Base-by-base conservation (phyloP, 2,329 filamentous ascomycete genomes). In the Aspergillus aculeatus region DNA sequence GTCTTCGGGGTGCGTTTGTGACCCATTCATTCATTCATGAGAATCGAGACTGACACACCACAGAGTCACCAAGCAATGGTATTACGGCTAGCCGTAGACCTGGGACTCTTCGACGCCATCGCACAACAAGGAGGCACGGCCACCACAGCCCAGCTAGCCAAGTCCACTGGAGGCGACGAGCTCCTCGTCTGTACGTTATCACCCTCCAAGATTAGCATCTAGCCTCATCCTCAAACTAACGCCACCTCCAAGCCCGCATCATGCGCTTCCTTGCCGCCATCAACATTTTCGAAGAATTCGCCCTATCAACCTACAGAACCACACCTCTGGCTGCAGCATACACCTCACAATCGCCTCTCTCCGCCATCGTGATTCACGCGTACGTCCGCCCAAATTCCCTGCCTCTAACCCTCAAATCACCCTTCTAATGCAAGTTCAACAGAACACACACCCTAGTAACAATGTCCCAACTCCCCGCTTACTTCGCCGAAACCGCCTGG, bases 401-500 rank as follows among this genome's bases (percentile, higher is more conserved):
- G 23, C 31, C 50, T 12, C 12, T 3, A 26, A n/a, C 26, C 7
- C 12, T 16, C 3, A 38, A 24, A 23, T 19, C 21, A 14, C 10
- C 12, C 32, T 35, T 12, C 32, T 35, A 35, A 35, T 16, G 4
- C 32, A 2, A 35, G 10, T 16, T 16, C 32, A 35, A 35, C 14
- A 61, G 60, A 26, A 55, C 53, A 12, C n/a, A 47, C 26, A 47
- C 47, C 58, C 56, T 61, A 29, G 50, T 44, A 10, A 60, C 55
- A 19, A 50, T 62, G 57, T 32, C 53, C n/a, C 53, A 55, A 3
- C 41, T 55, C 11, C 53, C 53, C 1, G 4, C 26, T 19, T 55
- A 55, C 41, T 55, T 48, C 53, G 6, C n/a, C 26, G 24, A 55
- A 55, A 48, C 58, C 11, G 66, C 57, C 2, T 76, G 73, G 61